Percentiles rank a stretch among this genome's conserved stretches.
Evolutionary conservation across 1,284 basidiomycete species (phyloP).

Genomic region (Leccinum solheimii): DNA sequence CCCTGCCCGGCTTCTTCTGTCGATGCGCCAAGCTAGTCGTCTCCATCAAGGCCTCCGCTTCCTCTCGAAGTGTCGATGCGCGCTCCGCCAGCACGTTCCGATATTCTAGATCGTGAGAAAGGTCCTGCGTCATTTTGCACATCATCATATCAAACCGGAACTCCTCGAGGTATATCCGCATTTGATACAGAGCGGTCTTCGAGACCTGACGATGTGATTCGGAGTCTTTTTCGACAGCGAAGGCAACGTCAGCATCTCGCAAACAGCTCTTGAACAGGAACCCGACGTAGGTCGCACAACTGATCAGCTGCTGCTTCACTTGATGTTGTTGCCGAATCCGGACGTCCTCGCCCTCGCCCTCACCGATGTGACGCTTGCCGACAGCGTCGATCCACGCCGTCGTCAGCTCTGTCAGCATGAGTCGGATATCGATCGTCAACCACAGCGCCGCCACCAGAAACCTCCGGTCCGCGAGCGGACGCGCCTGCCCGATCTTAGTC

Average conservation of each 20-base stretch:
- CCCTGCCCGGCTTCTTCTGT: slow-evolving; percentile 16
- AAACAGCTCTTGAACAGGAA: slow-evolving; percentile 46
- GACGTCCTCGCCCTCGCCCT: slow-evolving; percentile 9
- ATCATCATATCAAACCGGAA: slow-evolving; percentile 36
- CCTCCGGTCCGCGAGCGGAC: slow-evolving; percentile 47
- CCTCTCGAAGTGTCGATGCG: slow-evolving; percentile 2
- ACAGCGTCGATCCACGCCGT: slow-evolving; percentile 26
- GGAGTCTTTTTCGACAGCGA: slow-evolving; percentile 37
- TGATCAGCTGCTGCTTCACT: slow-evolving; percentile 16
- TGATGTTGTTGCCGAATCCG: neutral
- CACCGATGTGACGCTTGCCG: slow-evolving; percentile 2
- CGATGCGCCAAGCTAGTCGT: slow-evolving; percentile 12
- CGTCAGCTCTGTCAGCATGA: slow-evolving; percentile 39
- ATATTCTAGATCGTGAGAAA: neutral
- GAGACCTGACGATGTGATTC: slow-evolving; percentile 41
- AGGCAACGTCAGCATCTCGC: slow-evolving; percentile 43
- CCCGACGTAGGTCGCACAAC: slow-evolving; percentile 41
- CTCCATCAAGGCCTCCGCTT: slow-evolving; percentile 12
- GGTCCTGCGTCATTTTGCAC: slow-evolving; percentile 16
- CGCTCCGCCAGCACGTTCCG: slow-evolving; percentile 11
- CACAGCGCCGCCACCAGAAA: slow-evolving; percentile 50
- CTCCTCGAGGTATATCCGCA: slow-evolving; percentile 39
- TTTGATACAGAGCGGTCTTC: slow-evolving; percentile 38
- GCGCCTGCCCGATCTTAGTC: slow-evolving; percentile 45
- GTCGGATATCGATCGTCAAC: slow-evolving; percentile 44